Percentiles rank a stretch among this genome's conserved stretches.
phyloP scores from a whole-genome alignment of 805 yeast genomes.

The Debaryomyces tyrocola region DNA sequence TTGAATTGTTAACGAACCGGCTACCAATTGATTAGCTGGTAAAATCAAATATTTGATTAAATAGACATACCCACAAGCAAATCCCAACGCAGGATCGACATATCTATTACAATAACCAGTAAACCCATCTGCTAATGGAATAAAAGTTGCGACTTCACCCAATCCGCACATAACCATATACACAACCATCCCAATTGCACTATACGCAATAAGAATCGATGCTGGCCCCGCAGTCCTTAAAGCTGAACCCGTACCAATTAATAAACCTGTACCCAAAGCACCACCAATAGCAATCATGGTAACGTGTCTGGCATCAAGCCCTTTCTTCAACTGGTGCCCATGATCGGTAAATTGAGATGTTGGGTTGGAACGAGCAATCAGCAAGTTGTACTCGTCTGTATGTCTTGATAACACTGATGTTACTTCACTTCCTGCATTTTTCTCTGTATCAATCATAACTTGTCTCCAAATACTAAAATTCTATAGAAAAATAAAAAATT shows the following conservation, averaged over 20 bases:
- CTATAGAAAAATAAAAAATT: no score
- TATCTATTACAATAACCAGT: conserved; percentile 64
- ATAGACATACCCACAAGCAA: conserved; percentile 67
- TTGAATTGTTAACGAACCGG: conserved; percentile 54
- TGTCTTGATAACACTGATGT: conserved; percentile 38
- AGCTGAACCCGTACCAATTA: conserved; percentile 75
- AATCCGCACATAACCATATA: conserved; percentile 67
- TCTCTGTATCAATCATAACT: not conserved
- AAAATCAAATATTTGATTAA: conserved; percentile 54
- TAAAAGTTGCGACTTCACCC: conserved; percentile 68
- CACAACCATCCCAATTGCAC: conserved; percentile 69
- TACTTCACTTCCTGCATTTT: conserved; percentile 5
- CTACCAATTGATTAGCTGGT: conserved; percentile 65
- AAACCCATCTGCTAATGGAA: conserved; percentile 67
- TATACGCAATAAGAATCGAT: conserved; percentile 61
- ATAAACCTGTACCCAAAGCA: conserved; percentile 77
- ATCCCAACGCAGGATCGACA: conserved; percentile 66
- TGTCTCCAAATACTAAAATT: not conserved
- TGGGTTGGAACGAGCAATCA: conserved; percentile 48
- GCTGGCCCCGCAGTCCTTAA: conserved; percentile 72
- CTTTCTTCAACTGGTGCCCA: conserved; percentile 46
- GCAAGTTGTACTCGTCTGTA: conserved; percentile 49
- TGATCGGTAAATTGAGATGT: conserved; percentile 33
- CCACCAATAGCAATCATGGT: conserved; percentile 82
- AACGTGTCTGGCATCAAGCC: conserved; percentile 57